Evolutionary conservation across 2,329 filamentous ascomycete species (phyloP), one percentile per base, ranked within the genome.

Genomic region (Fusarium abutilonis): DNA sequence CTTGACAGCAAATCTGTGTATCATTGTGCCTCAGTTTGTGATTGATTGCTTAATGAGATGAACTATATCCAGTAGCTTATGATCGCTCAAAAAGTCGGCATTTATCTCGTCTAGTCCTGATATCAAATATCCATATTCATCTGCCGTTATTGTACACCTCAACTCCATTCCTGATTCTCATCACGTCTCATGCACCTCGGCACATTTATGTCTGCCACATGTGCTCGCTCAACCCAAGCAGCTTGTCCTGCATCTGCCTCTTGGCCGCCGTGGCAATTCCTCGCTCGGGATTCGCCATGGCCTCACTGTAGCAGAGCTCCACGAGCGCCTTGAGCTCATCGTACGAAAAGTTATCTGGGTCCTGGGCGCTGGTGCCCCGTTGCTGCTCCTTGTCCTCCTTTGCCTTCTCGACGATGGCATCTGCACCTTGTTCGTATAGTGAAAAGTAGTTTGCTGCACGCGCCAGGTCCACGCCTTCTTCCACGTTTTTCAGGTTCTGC

Each of bases 401-500:
- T 5, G 88, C 88, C 72, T 85, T 82, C 38, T 79, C 79, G 3
- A 92, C 80, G 52, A 92, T 86, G 9, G 80, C 83, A 43, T 91
- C 88, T 0, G 87, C 80, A 0, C 90, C 90, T 40, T 80, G 77
- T 39, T 83, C 83, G 69, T 91, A 92, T 34, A 94, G 75, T 17
- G 83, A 82, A 71, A 88, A 93, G 77, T 90, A 94, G 56, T 85
- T 82, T 17, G 86, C 83, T 1, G 89, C 85, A 32, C 85, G 79
- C 4, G 82, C 80, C 26, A 94, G 80, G 53, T 85, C 82, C 4
- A 91, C 88, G 9, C 84, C 84, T 2, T 85, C 82, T 75, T 95
- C 92, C 49, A 99, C 89, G 66, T 96, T 96, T 79, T 97, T 97
- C 52, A 99, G 86, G 70, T 97, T 97, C 74, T 99, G 95, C 77